Percentiles rank a stretch among this genome's conserved stretches.
Conservation (phyloP, 345 rosid species). For the Hibiscus trionum region DNA sequence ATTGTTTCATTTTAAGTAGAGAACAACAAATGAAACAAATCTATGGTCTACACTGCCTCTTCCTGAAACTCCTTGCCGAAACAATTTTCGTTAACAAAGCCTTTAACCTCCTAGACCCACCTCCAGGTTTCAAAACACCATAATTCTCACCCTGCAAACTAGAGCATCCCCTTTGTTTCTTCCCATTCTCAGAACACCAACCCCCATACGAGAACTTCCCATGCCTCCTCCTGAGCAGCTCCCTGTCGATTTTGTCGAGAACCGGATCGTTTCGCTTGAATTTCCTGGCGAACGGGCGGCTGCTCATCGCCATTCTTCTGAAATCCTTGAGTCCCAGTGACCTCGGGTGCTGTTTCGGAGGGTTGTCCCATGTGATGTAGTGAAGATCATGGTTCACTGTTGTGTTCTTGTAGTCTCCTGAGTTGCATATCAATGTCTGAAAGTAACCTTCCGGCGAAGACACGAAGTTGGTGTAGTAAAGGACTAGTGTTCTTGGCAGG, state of each 20-base stretch:
- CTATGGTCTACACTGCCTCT: constrained; percentile 57
- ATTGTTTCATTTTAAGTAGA: background rate
- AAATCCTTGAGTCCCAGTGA: constrained; percentile 51
- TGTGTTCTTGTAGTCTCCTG: constrained; percentile 62
- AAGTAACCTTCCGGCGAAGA: constrained; percentile 90
- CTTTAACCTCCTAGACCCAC: constrained; percentile 66
- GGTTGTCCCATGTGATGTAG: constrained; percentile 86
- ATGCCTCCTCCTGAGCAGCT: constrained; percentile 42
- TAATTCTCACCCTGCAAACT: constrained; percentile 21
- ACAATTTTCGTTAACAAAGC: constrained; percentile 44
- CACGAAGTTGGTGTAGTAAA: constrained; percentile 81
- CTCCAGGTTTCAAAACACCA: constrained; percentile 57
- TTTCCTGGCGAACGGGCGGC: constrained; percentile 82
- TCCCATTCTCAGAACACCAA: constrained; percentile 40
- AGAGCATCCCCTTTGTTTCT: constrained; percentile 23
- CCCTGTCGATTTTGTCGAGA: constrained; percentile 66
- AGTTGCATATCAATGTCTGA: constrained; percentile 86
- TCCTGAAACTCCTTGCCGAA: constrained; percentile 40
- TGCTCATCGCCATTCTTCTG: constrained; percentile 58
- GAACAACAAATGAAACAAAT: background rate
- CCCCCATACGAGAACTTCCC: constrained; percentile 37
- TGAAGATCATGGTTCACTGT: constrained; percentile 85
- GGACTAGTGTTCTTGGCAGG: constrained; percentile 81
- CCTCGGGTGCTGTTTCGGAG: constrained; percentile 90
- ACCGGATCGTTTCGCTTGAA: constrained; percentile 65